Conservation (phyloP, 2,329 filamentous ascomycete genomes). For the Aspergillus ustus region DNA sequence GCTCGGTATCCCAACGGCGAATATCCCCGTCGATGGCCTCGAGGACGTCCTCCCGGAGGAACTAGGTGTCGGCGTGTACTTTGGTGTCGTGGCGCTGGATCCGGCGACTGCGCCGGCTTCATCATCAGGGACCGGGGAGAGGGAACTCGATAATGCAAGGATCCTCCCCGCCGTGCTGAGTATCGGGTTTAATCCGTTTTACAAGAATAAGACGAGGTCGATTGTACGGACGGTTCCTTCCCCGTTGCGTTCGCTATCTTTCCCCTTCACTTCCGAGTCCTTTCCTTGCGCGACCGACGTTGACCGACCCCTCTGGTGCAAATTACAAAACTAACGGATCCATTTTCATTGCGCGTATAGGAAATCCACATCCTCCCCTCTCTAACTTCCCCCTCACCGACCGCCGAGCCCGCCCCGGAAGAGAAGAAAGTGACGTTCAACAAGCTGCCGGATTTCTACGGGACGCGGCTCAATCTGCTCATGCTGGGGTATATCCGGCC, state of each 20-base stretch:
- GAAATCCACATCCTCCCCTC: conserved; percentile 86
- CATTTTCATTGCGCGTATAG: no score
- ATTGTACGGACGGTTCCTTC: conserved; percentile 59
- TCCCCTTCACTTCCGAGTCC: neutral
- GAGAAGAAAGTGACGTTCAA: conserved; percentile 36
- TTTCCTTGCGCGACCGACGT: no score
- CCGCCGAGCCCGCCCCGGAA: conserved; percentile 27
- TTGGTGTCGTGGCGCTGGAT: conserved; percentile 81
- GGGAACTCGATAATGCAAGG: conserved; percentile 18
- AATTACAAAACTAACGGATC: no score
- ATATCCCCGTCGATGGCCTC: conserved; percentile 69
- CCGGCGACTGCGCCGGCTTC: conserved; percentile 31
- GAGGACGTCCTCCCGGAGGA: conserved; percentile 63
- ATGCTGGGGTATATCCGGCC: conserved; percentile 87
- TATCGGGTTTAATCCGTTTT: conserved; percentile 97
- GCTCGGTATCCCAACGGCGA: conserved; percentile 96
- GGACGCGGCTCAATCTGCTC: conserved; percentile 74
- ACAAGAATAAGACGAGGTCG: conserved; percentile 84
- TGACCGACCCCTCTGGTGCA: no score
- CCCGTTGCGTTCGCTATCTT: neutral
- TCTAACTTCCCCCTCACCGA: conserved; percentile 58
- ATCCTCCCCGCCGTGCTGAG: conserved; percentile 90
- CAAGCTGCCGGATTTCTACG: conserved; percentile 77
- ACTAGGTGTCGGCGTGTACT: conserved; percentile 84
- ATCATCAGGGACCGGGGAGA: neutral